Conservation (phyloP, 139 green algal species). For the Trebouxia sp. region DNA sequence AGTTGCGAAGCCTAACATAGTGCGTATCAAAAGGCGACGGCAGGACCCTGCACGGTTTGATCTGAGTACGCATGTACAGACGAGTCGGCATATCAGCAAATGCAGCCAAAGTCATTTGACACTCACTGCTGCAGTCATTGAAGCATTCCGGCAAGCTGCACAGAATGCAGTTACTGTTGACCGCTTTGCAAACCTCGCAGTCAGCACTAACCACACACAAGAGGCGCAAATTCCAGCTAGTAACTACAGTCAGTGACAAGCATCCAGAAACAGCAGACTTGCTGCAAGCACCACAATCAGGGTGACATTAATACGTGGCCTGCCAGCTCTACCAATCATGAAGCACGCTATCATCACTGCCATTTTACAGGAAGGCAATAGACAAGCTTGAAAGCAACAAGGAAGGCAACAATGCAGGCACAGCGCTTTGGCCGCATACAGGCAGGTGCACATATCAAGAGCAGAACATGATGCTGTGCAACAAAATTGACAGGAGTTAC, state of each 20-base stretch:
- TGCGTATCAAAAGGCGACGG: neutral
- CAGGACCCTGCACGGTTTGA: neutral
- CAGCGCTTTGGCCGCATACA: neutral
- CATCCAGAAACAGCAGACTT: neutral
- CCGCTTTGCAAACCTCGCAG: no score
- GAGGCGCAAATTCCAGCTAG: neutral
- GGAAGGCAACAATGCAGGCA: no score
- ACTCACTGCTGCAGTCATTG: neutral
- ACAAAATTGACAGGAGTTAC: neutral
- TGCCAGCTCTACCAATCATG: no score
- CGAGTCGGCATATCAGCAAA: no score
- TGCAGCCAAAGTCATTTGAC: neutral
- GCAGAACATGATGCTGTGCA: neutral
- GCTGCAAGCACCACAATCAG: neutral
- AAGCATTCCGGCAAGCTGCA: no score
- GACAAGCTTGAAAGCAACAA: no score
- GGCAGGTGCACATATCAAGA: neutral
- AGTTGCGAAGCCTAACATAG: neutral
- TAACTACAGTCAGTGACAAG: neutral
- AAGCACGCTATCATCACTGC: no score
- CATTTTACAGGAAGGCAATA: no score
- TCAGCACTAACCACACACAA: no score
- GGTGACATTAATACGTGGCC: no score
- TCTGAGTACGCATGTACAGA: neutral
- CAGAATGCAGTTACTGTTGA: no score